Evolutionary conservation across 116 monocot genomes (phyloP), one percentile per base, ranked within the genome.

Genomic region (Dioscorea cayenensis): DNA sequence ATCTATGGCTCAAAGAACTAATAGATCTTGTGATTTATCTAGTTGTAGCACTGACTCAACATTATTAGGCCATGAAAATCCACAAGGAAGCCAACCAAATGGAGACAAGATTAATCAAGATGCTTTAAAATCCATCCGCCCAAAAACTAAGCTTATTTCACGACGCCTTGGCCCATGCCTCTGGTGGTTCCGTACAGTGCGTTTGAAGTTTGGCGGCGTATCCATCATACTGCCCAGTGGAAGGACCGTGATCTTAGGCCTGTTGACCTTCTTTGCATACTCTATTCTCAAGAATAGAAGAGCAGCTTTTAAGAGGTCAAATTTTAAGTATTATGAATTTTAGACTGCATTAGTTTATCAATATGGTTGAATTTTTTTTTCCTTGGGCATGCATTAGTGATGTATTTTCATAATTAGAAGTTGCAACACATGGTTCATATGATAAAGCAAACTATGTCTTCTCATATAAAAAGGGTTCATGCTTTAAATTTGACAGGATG

Each of bases 111-210:
- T 49, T 4, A 77, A 76, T 36, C 48, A 43, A 49, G 51, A 37
- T 28, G 32, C 62, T 10, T 22, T 55, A 3, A 81, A 69, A 83
- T 74, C 73, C 32, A 43, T 59, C 21, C 63, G 50, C 51, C 51
- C 77, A 74, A 66, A 71, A 14, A 67, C 71, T 12, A 60, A 60
- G 61, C 66, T 13, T 36, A 58, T 85, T 35, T 49, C 67, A 29
- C 66, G 75, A 67, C 68, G 61, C 43, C 36, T 74, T 16, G 19
- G 59, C 32, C 68, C 80, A 61, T 84, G 70, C 19, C 52, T 81
- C 23, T 84, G 86, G 84, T 82, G 86, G 86, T 85, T 80, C 43
- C 77, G 62, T n/a, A 80, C 78, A 59, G 18, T 85, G 27, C 66
- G 49, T 52, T 67, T 85, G 66, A 92, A 81, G 51, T 77, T 77